phyloP scores from a whole-genome alignment of 2,329 filamentous ascomycete genomes.

The Aspergillus latus region DNA sequence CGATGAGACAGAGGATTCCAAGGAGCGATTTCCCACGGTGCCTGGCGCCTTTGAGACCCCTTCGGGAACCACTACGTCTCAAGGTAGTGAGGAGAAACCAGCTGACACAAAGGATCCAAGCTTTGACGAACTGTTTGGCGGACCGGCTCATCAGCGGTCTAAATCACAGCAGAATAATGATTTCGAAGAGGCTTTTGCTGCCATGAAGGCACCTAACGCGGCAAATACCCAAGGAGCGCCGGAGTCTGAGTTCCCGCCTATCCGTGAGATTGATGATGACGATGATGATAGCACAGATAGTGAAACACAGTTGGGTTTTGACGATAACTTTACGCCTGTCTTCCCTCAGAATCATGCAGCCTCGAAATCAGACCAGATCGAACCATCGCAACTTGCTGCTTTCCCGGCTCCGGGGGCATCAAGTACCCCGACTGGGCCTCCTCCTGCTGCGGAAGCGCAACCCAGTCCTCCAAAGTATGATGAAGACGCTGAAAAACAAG shows the following conservation, averaged over 20 bases:
- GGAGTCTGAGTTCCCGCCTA: constrained; percentile 81
- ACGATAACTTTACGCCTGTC: constrained; percentile 82
- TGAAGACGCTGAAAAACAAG: constrained; percentile 24
- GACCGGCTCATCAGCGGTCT: constrained; percentile 44
- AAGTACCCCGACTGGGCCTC: constrained; percentile 37
- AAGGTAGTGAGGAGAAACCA: constrained; percentile 25
- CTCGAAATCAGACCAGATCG: constrained; percentile 35
- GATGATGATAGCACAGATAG: constrained; percentile 66
- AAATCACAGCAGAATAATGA: constrained; percentile 48
- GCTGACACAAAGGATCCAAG: constrained; percentile 37
- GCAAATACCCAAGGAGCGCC: constrained; percentile 36
- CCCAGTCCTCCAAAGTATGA: constrained; percentile 53
- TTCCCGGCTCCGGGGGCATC: constrained; percentile 43
- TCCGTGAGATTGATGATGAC: constrained; percentile 80
- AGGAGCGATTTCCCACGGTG: constrained; percentile 24
- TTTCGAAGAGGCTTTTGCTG: constrained; percentile 49
- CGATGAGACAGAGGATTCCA: constrained; percentile 30
- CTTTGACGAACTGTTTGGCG: constrained; percentile 49
- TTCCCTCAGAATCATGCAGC: constrained; percentile 40
- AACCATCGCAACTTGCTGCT: constrained; percentile 38
- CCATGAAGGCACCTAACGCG: constrained; percentile 48
- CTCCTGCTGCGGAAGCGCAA: constrained; percentile 59
- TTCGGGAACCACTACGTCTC: constrained; percentile 50
- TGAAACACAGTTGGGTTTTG: constrained; percentile 69
- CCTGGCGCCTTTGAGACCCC: constrained; percentile 21